Conservation (phyloP, 1,139 yeast genomes). For the Saccharomyces hybrid region DNA sequence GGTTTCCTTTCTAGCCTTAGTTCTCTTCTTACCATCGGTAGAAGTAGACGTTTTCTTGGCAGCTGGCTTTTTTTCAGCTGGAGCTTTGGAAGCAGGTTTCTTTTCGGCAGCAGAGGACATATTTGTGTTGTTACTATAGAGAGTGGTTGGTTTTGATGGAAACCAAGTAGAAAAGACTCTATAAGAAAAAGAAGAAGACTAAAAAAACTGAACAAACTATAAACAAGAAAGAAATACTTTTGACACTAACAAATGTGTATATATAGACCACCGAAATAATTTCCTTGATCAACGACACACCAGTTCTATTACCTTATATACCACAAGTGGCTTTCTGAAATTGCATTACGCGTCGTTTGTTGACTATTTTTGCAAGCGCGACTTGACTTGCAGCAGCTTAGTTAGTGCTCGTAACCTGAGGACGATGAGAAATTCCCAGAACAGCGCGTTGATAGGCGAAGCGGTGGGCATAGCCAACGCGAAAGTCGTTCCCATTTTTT, state of each 20-base stretch:
- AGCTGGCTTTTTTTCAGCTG: slow-evolving; percentile 94
- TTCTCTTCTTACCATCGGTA: slow-evolving; percentile 82
- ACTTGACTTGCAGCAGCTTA: neutral
- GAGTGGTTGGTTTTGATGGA: neutral
- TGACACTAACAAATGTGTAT: neutral
- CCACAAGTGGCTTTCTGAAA: neutral
- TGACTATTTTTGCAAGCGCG: neutral
- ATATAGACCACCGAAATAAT: neutral
- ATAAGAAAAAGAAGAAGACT: neutral
- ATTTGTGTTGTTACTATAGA: neutral
- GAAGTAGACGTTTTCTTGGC: slow-evolving; percentile 85
- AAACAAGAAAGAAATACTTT: neutral
- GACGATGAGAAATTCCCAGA: neutral
- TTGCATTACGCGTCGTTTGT: neutral
- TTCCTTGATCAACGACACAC: neutral
- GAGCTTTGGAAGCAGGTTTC: slow-evolving; percentile 98
- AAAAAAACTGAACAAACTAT: neutral
- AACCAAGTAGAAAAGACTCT: neutral
- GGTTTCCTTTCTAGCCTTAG: slow-evolving; percentile 96
- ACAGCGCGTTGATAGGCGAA: neutral
- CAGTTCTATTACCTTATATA: neutral
- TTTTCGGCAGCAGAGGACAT: slow-evolving; percentile 98
- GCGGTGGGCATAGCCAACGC: neutral
- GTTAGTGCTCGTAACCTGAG: neutral
- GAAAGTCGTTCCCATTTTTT: neutral